phyloP scores from a whole-genome alignment of 768 basidiomycete genomes.

The Phallus indusiatus region DNA sequence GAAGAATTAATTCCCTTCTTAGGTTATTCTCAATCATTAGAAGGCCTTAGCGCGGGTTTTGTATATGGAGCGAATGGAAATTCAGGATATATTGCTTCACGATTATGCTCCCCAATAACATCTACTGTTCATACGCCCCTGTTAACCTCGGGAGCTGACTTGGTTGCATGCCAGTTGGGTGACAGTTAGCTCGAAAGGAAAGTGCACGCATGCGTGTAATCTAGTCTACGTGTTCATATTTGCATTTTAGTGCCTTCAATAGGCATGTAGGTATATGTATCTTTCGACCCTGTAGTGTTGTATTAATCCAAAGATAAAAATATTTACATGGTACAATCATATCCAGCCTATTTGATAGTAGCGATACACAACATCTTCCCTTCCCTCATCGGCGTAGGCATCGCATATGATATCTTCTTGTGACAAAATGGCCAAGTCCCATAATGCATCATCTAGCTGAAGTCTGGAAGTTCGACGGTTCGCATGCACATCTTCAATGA shows the following conservation, averaged over 20 bases:
- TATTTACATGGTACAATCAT: conserved; percentile 12
- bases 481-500: neutral
- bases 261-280: too few species aligned
- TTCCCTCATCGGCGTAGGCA: conserved; percentile 27
- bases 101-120: conserved; percentile 38
- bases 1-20: neutral
- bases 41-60: conserved; percentile 78
- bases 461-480: conserved; percentile 3
- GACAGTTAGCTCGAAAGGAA: neutral
- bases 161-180: neutral
- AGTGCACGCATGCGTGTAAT: neutral
- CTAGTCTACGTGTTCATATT: neutral
- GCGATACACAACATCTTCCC: conserved; percentile 55
- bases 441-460: neutral
- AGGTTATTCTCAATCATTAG: conserved; percentile 76
- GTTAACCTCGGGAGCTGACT: neutral
- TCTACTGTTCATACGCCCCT: neutral
- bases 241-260: neutral
- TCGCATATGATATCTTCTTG: conserved; percentile 51
- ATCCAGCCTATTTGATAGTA: conserved; percentile 70
- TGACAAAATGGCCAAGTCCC: conserved; percentile 38
- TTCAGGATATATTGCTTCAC: conserved; percentile 74
- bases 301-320: conserved; percentile 2
- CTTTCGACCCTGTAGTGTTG: too few species aligned
- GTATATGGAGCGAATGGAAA: conserved; percentile 70